phyloP scores from a whole-genome alignment of 225 moss, liverwort and hornwort species.

The Lunularia cruciata region DNA sequence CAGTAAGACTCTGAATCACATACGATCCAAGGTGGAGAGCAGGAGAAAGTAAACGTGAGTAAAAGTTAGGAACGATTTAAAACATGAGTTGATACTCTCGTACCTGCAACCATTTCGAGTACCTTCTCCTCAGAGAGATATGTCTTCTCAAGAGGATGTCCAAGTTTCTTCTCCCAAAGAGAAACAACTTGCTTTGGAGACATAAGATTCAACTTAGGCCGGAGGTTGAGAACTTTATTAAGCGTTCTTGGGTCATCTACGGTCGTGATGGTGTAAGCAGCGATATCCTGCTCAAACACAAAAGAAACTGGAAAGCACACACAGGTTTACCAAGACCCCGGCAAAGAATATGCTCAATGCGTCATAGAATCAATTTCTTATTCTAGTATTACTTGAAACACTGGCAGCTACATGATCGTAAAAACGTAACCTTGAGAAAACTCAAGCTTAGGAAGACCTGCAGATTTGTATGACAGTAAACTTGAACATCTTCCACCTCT shows the following conservation, averaged over 20 bases:
- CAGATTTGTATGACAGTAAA: too few species aligned
- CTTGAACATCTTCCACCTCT: too few species aligned
- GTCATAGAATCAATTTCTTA: background rate
- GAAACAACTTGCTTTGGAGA: conserved; percentile 31
- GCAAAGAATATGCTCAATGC: background rate
- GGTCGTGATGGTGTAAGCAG: conserved; percentile 31
- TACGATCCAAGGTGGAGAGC: background rate
- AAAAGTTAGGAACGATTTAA: too few species aligned
- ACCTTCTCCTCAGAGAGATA: conserved; percentile 24
- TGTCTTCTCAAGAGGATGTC: conserved; percentile 30
- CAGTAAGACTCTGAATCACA: too few species aligned
- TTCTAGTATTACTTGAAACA: background rate
- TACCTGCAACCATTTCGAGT: conserved; percentile 25
- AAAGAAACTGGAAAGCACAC: conserved; percentile 31
- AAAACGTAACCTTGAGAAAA: background rate
- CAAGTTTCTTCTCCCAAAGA: conserved; percentile 44
- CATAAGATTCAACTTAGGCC: conserved; percentile 22
- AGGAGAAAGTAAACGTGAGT: too few species aligned
- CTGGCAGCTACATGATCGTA: background rate
- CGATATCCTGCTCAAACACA: conserved; percentile 29
- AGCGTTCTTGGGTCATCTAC: conserved; percentile 35
- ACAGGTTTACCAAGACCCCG: background rate
- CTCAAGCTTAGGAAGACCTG: background rate
- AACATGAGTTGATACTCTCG: background rate
- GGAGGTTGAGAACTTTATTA: conserved; percentile 36